phyloP scores from a whole-genome alignment of 352 stramenopile species.

The Pythium myriotylum region DNA sequence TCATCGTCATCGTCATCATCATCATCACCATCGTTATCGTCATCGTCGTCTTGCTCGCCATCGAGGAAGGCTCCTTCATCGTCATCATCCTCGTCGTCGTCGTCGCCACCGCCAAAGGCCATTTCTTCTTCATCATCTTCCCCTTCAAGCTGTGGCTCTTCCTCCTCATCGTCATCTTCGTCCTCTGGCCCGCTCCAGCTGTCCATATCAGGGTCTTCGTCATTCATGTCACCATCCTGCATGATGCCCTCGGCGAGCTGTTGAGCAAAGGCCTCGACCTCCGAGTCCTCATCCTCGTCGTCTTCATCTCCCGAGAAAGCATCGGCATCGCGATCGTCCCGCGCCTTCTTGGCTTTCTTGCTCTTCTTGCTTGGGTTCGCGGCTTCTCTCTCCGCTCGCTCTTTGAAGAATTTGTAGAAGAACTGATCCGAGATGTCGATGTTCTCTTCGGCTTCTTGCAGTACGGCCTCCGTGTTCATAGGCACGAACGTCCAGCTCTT shows the following conservation, averaged over 20 bases:
- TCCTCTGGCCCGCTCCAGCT: slow-evolving; percentile 62
- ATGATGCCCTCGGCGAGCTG: slow-evolving; percentile 90
- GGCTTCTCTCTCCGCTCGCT: slow-evolving; percentile 63
- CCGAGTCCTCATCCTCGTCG: slow-evolving; percentile 71
- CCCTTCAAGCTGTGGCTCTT: slow-evolving; percentile 36
- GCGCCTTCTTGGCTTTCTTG: slow-evolving; percentile 43
- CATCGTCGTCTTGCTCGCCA: slow-evolving; percentile 33
- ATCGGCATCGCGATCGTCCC: slow-evolving; percentile 46
- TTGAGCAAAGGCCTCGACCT: slow-evolving; percentile 89
- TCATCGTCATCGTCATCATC: slow-evolving; percentile 23
- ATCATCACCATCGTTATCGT: slow-evolving; percentile 21
- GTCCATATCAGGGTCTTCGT: slow-evolving; percentile 77
- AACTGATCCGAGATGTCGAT: slow-evolving; percentile 88
- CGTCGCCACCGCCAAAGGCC: slow-evolving; percentile 38
- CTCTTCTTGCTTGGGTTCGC: slow-evolving; percentile 32
- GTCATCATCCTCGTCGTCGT: slow-evolving; percentile 39
- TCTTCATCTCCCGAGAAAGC: slow-evolving; percentile 56
- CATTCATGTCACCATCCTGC: slow-evolving; percentile 73
- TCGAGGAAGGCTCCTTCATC: no score
- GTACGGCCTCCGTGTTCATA: slow-evolving; percentile 72
- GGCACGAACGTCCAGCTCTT: slow-evolving; percentile 77
- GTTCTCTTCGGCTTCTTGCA: slow-evolving; percentile 56
- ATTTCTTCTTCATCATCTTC: slow-evolving; percentile 51
- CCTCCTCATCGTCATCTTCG: slow-evolving; percentile 34
- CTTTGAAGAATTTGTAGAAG: slow-evolving; percentile 95